Evolutionary conservation across 768 basidiomycete genomes (phyloP).

Genomic region (Boletus tomentosulus): DNA sequence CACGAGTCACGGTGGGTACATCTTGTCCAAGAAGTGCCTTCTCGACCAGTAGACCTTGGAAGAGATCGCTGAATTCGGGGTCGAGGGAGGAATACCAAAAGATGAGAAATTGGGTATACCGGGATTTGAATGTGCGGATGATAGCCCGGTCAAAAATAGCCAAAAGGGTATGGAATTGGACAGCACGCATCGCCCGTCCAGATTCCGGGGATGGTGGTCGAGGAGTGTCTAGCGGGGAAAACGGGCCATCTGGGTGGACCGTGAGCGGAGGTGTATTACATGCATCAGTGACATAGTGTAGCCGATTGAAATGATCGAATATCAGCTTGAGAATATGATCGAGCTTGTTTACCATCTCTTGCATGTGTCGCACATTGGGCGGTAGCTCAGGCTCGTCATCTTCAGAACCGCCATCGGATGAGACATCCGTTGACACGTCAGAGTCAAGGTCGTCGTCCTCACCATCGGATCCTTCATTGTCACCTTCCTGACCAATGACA

Average conservation of each 20-base stretch:
- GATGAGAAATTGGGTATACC: conserved; percentile 94
- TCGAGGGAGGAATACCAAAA: conserved; percentile 95
- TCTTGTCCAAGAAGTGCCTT: conserved; percentile 67
- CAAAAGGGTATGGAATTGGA: conserved; percentile 83
- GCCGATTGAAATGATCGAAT: conserved; percentile 77
- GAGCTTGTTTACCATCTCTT: conserved; percentile 87
- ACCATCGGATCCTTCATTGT: conserved; percentile 53
- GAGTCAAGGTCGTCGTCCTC: conserved; percentile 48
- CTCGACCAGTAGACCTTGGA: conserved; percentile 92
- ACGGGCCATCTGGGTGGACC: conserved; percentile 1
- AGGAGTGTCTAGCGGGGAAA: conserved; percentile 19
- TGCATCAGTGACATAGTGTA: conserved; percentile 30
- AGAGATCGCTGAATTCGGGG: conserved; percentile 84
- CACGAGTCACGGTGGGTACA: conserved; percentile 72
- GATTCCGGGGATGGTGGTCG: conserved; percentile 31
- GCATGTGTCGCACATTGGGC: conserved; percentile 62
- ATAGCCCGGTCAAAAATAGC: conserved; percentile 93
- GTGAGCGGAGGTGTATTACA: conserved; percentile 12
- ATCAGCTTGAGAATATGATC: conserved; percentile 83
- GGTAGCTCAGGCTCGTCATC: conserved; percentile 35
- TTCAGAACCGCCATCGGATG: conserved; percentile 62
- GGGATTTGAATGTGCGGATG: conserved; percentile 92
- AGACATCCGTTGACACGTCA: conserved; percentile 66
- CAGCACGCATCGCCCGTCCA: conserved; percentile 39
- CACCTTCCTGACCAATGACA: conserved; percentile 66